A percentile compares a stretch with the other conserved stretches of the same genome.
These are phyloP conservation scores for Populus tremula DNA, from an alignment of 345 rosid species.

Conservation along the genomic window DNA sequence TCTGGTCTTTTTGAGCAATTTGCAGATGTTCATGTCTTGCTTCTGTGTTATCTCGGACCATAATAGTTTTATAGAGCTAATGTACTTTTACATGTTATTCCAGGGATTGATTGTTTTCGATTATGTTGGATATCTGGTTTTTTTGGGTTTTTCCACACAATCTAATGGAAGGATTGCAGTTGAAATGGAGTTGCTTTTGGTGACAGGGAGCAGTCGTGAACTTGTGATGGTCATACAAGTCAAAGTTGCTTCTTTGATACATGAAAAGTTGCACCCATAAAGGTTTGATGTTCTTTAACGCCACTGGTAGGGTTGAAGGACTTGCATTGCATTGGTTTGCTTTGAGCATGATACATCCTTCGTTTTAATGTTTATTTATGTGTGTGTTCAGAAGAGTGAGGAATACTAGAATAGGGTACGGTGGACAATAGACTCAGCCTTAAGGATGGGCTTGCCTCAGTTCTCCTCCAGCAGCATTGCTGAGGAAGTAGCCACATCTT, in stretches of 20 bases:
- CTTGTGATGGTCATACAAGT: not conserved
- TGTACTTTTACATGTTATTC: slow-evolving; percentile 9
- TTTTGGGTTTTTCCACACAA: not conserved
- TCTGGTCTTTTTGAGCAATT: not conserved
- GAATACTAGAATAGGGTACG: not conserved
- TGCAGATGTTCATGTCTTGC: not conserved
- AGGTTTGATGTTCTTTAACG: not conserved
- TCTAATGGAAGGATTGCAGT: slow-evolving; percentile 10
- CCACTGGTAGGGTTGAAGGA: not conserved
- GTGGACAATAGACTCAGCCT: not conserved
- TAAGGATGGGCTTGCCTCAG: slow-evolving; percentile 24
- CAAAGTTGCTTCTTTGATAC: not conserved
- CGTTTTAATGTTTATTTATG: slow-evolving; percentile 2
- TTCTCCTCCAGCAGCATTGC: slow-evolving; percentile 23
- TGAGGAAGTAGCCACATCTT: slow-evolving; percentile 22
- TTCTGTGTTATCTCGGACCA: not conserved
- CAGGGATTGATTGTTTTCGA: slow-evolving; percentile 24
- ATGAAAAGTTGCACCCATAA: not conserved
- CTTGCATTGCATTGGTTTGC: not conserved
- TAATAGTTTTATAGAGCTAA: slow-evolving; percentile 7
- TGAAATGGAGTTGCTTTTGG: not conserved
- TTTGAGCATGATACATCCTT: not conserved
- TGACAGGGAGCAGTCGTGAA: not conserved
- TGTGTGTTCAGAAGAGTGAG: not conserved
- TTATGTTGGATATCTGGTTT: slow-evolving; percentile 7